These are phyloP conservation scores for Trichophyton rubrum DNA, from an alignment of 2,329 filamentous ascomycete species.

Conservation along the genomic window DNA sequence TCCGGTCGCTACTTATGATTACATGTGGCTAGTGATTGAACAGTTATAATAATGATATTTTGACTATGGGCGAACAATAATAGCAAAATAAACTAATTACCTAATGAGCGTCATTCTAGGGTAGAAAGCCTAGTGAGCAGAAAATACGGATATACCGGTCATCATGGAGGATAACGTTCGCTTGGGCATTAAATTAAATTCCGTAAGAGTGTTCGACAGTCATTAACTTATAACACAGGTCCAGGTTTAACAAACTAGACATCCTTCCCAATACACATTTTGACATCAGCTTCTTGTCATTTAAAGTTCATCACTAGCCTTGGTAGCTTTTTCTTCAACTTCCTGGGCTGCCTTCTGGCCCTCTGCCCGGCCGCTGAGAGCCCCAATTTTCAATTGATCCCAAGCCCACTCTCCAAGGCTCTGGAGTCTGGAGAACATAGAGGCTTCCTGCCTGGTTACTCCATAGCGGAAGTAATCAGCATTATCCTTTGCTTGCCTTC, in stretches of 20 bases:
- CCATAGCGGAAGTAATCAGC: constrained; percentile 67
- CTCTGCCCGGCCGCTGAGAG: constrained; percentile 35
- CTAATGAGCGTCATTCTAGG: too few relatives aligned
- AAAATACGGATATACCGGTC: neutral
- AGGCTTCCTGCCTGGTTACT: constrained; percentile 50
- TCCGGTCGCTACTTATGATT: neutral
- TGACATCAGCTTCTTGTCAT: neutral
- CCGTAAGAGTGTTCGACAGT: neutral
- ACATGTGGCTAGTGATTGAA: neutral
- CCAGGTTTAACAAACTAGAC: neutral
- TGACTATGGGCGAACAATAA: neutral
- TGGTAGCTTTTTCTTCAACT: constrained; percentile 28
- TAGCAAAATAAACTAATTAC: too few relatives aligned
- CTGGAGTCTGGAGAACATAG: constrained; percentile 52
- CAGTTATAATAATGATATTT: neutral
- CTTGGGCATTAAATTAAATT: neutral
- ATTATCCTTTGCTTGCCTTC: constrained; percentile 58
- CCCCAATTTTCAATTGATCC: constrained; percentile 38
- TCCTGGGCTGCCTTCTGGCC: constrained; percentile 38
- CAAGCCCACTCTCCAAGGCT: constrained; percentile 36
- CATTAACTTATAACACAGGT: neutral
- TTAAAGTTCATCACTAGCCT: constrained; percentile 7
- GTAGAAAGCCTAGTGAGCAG: too few relatives aligned
- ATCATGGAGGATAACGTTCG: neutral
- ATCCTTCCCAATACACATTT: neutral